A percentile compares a stretch with the other conserved stretches of the same genome.
Conservation (phyloP, 2,329 filamentous ascomycete species). For the Botrytis deweyae region DNA sequence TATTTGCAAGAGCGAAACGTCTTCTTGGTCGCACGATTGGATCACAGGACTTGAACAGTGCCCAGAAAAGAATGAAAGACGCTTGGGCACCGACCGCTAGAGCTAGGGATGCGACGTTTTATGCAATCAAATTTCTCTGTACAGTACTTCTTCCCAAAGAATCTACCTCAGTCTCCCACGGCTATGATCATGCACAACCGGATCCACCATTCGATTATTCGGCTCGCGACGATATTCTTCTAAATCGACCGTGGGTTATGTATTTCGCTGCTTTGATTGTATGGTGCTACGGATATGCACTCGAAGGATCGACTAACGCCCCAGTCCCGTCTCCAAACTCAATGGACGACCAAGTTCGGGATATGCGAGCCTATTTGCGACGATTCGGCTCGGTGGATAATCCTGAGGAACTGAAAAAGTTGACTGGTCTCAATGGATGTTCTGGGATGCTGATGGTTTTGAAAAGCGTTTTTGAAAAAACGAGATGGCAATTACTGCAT, state of each 20-base stretch:
- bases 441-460: slow-evolving; percentile 79
- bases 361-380: slow-evolving; percentile 78
- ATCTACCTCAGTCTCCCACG: slow-evolving; percentile 41
- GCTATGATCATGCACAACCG: slow-evolving; percentile 29
- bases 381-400: slow-evolving; percentile 69
- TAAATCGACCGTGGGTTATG: slow-evolving; percentile 92
- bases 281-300: slow-evolving; percentile 90
- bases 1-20: slow-evolving; percentile 84
- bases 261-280: slow-evolving; percentile 91
- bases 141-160: slow-evolving; percentile 72
- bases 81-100: slow-evolving; percentile 85
- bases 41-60: slow-evolving; percentile 73
- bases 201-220: slow-evolving; percentile 60
- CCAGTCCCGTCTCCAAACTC: slow-evolving; percentile 46
- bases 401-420: slow-evolving; percentile 73
- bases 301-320: slow-evolving; percentile 72
- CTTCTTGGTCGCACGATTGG: slow-evolving; percentile 85
- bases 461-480: slow-evolving; percentile 75
- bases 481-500: slow-evolving; percentile 87
- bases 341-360: slow-evolving; percentile 65
- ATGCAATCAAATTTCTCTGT: slow-evolving; percentile 83
- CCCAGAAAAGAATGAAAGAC: slow-evolving; percentile 81
- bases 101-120: slow-evolving; percentile 87
- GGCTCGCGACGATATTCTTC: slow-evolving; percentile 81
- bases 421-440: slow-evolving; percentile 78